A percentile compares a stretch with the other conserved stretches of the same genome.
Evolutionary conservation across 768 basidiomycete species (phyloP).

Genomic region (Dendrothele bispora): DNA sequence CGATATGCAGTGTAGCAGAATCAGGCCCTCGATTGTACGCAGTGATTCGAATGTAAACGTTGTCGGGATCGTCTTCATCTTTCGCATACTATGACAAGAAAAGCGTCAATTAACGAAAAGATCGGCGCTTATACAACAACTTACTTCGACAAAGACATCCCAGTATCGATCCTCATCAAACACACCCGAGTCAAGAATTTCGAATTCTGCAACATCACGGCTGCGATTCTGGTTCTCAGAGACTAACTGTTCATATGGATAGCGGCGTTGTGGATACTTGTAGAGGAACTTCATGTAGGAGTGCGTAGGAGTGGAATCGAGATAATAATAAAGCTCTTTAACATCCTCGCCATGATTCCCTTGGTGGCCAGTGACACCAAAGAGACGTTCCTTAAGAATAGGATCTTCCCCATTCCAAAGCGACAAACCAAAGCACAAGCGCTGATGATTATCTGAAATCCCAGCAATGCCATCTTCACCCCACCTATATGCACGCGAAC

Average conservation of each 20-base stretch:
- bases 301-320: conserved; percentile 97
- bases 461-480: conserved; percentile 98
- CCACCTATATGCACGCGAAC: conserved; percentile 96
- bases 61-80: conserved; percentile 89
- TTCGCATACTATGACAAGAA: conserved; percentile 81
- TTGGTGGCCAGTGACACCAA: conserved; percentile 94
- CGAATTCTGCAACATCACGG: conserved; percentile 88
- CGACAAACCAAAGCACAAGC: conserved; percentile 85
- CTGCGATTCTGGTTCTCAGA: conserved; percentile 78
- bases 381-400: conserved; percentile 95
- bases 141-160: conserved; percentile 97
- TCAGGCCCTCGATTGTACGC: conserved; percentile 97
- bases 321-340: conserved; percentile 98
- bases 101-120: conserved; percentile 1
- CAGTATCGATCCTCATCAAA: conserved; percentile 96
- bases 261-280: conserved; percentile 94
- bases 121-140: conserved; percentile 19
- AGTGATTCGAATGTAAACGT: conserved; percentile 90
- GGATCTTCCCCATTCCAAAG: conserved; percentile 95
- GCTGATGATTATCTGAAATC: conserved; percentile 95
- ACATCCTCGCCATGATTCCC: conserved; percentile 99
- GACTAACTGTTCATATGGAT: conserved; percentile 93
- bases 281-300: conserved; percentile 99
- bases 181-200: conserved; percentile 88
- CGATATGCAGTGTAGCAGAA: conserved; percentile 87